A percentile compares a stretch with the other conserved stretches of the same genome.
Evolutionary conservation across 2,329 filamentous ascomycete genomes (phyloP).

Genomic region (Teratosphaeria destructans): DNA sequence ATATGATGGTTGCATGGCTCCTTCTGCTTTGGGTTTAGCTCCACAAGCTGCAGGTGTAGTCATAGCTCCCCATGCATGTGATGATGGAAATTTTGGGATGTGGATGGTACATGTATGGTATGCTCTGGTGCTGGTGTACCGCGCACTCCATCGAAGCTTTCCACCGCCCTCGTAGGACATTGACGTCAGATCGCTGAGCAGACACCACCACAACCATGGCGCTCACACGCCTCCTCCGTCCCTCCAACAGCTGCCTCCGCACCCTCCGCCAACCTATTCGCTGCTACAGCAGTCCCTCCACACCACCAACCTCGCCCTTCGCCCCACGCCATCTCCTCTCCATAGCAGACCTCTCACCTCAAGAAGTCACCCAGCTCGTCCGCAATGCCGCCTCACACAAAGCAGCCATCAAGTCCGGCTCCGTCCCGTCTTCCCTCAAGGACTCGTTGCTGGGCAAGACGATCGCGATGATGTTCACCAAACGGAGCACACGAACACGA

Average conservation of each 20-base stretch:
- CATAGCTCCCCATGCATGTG: background rate
- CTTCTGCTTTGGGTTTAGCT: background rate
- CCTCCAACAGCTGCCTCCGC: conserved; percentile 1
- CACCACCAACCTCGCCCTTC: conserved; percentile 41
- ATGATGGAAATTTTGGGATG: background rate
- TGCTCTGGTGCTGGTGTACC: background rate
- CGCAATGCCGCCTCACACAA: conserved; percentile 74
- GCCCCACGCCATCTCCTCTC: conserved; percentile 81
- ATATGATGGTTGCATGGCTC: background rate
- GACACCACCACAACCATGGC: conserved; percentile 10
- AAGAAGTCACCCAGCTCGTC: conserved; percentile 72
- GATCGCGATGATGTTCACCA: conserved; percentile 93
- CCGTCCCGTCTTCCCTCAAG: conserved; percentile 47
- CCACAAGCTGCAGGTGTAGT: background rate
- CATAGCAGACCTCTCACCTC: conserved; percentile 71
- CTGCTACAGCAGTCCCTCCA: conserved; percentile 17
- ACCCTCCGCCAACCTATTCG: conserved; percentile 10
- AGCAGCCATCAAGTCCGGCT: conserved; percentile 59
- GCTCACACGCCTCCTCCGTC: conserved; percentile 4
- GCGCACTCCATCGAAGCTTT: background rate
- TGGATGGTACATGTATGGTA: too few relatives aligned
- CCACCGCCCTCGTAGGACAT: background rate
- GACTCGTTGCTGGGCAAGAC: conserved; percentile 62
- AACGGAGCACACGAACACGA: conserved; percentile 84
- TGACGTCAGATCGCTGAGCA: background rate